Evolutionary conservation across 257 asterid genomes (phyloP), one percentile per base, ranked within the genome.

Genomic region (Nicotiana benthamiana): DNA sequence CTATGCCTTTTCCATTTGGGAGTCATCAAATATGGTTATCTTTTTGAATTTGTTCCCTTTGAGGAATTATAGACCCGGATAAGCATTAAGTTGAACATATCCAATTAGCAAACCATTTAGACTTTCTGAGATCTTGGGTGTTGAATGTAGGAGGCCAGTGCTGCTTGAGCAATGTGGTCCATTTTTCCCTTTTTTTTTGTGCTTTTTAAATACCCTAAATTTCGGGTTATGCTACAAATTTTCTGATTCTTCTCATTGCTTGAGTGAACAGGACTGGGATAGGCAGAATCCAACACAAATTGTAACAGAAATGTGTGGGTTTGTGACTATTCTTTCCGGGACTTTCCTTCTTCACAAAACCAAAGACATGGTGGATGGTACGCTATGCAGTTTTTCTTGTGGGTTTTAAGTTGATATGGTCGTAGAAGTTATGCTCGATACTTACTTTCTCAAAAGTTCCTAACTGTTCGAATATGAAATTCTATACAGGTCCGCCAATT

Each of bases 261-360:
- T 18, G 74, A 64, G 36, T 77, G 84, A 74, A 64, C 92, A 95
- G 99, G 99, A 95, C 75, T 92, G 99, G 99, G 97, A 92, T 85
- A 91, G 97, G 85, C 99, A 95, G 86, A 90, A 92, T 84, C 96
- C 92, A 43, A 93, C 99, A 22, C 99, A 95, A 85, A 95, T 95
- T 75, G 89, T 95, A 48, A 93, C 99, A 46, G 99, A 95, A 84
- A 84, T 95, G 91, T 95, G 99, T 80, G 99, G 99, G 20, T 95
- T 95, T 82, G 96, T 95, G 83, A 95, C 99, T 27, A 95, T 95
- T 85, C 97, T 93, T 56, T 93, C 97, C 1, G 99, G 98, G 64
- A 95, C 99, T 10, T 95, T 93, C 88, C 99, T 95, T 85, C 98
- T 95, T 79, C 99, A 95, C 97, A 95, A 89, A 87, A 95, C 98